Base-by-base conservation (phyloP, 2,329 filamentous ascomycete genomes). In the Fusarium dimerum region DNA sequence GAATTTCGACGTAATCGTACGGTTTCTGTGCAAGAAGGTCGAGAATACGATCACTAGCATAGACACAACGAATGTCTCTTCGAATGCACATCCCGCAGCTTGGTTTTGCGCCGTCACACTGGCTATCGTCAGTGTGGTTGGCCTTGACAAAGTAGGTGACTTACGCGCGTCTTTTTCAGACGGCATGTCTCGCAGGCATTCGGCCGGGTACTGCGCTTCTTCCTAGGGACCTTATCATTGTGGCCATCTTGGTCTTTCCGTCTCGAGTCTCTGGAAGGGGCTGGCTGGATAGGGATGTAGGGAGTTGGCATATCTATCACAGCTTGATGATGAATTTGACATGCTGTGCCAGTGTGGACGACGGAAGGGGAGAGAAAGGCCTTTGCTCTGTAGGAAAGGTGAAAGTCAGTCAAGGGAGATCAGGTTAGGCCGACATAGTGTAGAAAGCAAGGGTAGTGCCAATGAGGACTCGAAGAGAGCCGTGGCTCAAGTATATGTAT, bases 141-240 rank as follows among this genome's bases (percentile, higher is more conserved):
- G 13, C 5, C 10, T 36, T 36, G 10, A 15, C 4, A 36, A 3
- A 4, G 11, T 11, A 15, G 32, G 15, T 3, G 16, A 57, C 55
- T 57, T 57, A 57, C 55, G 39, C 55, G 55, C 32, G 54, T 54
- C 45, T 57, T 57, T 50, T 57, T 57, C 29, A 40, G 7, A 12
- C 55, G 55, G n/a, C 55, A 57, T 20, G 50, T 57, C 40, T 57
- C 54, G 5, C 55, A 57, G 38, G 55, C 55, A 16, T 57, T 57
- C 11, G 55, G 54, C 32, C 55, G 54, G 18, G 57, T 57, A 6
- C 50, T 42, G 13, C 54, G 40, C 34, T n/a, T 57, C 30, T 54
- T 50, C 40, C 32, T 57, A 1, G 46, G 40, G 20, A 47, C 50
- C 16, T 50, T 46, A 9, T 42, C 53, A 40, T 57, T 38, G 59